Evolutionary conservation across 106 monocot genomes (phyloP), one percentile per base, ranked within the genome.

Genomic region (Dendrobium chrysotoxum): DNA sequence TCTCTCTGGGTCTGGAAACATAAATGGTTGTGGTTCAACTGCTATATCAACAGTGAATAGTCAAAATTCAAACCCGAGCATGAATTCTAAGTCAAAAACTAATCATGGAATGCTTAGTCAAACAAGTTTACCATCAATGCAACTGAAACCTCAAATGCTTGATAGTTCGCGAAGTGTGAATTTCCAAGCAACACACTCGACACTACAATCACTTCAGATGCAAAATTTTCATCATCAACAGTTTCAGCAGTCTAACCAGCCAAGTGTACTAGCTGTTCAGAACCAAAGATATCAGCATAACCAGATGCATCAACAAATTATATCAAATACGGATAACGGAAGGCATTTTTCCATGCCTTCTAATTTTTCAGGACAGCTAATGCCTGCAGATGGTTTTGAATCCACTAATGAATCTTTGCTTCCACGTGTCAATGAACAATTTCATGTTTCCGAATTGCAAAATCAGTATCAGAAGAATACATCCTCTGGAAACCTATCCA

Each of bases 151-250:
- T 84, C 85, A 89, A 81, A 74, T 81, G 40, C 70, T 81, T 77
- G 90, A 91, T 87, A 74, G 81, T 74, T 89, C 93, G 31, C 90
- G 94, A 41, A 91, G 86, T 73, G 81, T 88, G 90, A 92, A 90
- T 77, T 89, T 89, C 55, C 94, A 90, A 70, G 11, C 92, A 57
- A 66, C 82, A 21, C 88, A 88, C 18, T 57, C 89, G 70, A 20
- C 67, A 44, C 85, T 47, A 45, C 89, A 90, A 55, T 87, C 86
- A 67, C 28, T 84, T 11, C 88, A 85, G 40, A 83, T 87, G 73
- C 89, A 83, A 81, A 85, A 86, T 75, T 78, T 79, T 77, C 89
- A 91, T 45, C 81, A 81, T 21, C 89, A 87, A 80, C 83, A 88
- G 76, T 85, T 86, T 78, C 88, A 83, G 76, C 91, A 86, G 57